Conservation (phyloP, 1,284 basidiomycete species). For the Rhodotorula mucilaginosa region DNA sequence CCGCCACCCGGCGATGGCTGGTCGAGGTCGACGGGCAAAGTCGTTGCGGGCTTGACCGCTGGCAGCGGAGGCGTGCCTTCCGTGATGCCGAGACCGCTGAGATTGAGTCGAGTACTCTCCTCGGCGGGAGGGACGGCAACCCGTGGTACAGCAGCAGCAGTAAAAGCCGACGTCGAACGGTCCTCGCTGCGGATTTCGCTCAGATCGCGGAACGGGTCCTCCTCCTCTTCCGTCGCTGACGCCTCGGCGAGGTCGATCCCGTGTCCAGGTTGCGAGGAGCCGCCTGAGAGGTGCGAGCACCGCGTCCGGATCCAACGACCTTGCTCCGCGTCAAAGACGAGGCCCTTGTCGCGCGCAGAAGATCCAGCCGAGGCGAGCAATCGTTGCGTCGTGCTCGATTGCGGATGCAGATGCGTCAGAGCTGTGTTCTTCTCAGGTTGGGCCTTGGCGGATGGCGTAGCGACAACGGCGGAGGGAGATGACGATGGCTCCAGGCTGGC, state of each 20-base stretch:
- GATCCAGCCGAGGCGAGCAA: slow-evolving; percentile 52
- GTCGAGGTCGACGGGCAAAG: neutral
- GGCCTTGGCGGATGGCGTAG: neutral
- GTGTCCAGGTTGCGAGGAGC: neutral
- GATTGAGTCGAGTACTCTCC: neutral
- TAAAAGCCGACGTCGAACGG: neutral
- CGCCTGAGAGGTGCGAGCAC: neutral
- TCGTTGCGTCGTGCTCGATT: slow-evolving; percentile 57
- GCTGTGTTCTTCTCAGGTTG: neutral
- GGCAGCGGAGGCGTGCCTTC: slow-evolving; percentile 27
- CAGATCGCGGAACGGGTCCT: slow-evolving; percentile 36
- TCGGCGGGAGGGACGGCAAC: neutral
- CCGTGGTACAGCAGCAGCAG: neutral
- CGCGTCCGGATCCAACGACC: slow-evolving; percentile 73
- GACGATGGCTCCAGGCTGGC: neutral
- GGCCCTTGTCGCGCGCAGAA: slow-evolving; percentile 74
- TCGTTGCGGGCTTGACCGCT: neutral
- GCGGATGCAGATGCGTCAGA: slow-evolving; percentile 61
- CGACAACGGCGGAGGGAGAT: neutral
- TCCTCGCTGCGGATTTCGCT: slow-evolving; percentile 10
- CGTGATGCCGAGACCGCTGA: slow-evolving; percentile 33
- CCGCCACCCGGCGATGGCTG: slow-evolving; percentile 11
- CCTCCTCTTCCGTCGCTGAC: slow-evolving; percentile 17
- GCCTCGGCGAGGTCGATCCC: neutral
- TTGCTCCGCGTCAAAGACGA: slow-evolving; percentile 75